Percentiles rank a stretch among this genome's conserved stretches.
Evolutionary conservation across 2,329 filamentous ascomycete species (phyloP).

Genomic region (Ophiobolus disseminans): DNA sequence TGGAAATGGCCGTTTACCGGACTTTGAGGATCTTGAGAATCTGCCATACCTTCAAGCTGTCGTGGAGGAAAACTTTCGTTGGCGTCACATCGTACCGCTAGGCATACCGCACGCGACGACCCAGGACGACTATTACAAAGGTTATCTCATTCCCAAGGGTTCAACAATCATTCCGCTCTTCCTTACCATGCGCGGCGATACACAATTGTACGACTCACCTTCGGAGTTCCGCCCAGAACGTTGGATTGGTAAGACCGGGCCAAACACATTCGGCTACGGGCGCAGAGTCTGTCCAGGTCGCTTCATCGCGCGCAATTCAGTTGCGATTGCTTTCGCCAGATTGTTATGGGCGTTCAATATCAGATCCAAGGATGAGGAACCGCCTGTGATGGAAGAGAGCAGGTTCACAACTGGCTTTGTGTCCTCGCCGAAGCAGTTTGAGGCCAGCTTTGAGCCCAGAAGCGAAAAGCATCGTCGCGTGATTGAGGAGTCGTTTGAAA

Average conservation of each 20-base stretch:
- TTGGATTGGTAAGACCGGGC: constrained; percentile 32
- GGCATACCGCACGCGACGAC: constrained; percentile 55
- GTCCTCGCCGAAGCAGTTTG: constrained; percentile 30
- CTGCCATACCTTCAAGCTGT: constrained; percentile 39
- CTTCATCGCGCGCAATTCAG: constrained; percentile 40
- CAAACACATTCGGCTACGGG: constrained; percentile 58
- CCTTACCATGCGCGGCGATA: constrained; percentile 43
- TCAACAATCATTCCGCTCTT: constrained; percentile 43
- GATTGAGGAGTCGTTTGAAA: constrained; percentile 28
- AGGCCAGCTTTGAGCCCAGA: constrained; percentile 34
- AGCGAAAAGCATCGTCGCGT: constrained; percentile 21
- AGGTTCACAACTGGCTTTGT: constrained; percentile 30
- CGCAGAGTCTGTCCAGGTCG: constrained; percentile 54
- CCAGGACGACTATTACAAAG: constrained; percentile 56
- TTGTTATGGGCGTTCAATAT: constrained; percentile 62
- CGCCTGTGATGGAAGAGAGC: constrained; percentile 30
- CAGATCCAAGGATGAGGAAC: no score
- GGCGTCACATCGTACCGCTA: constrained; percentile 47
- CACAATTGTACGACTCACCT: constrained; percentile 36
- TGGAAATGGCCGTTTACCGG: constrained; percentile 22
- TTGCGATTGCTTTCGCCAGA: constrained; percentile 58
- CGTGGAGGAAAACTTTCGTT: constrained; percentile 40
- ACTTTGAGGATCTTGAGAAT: constrained; percentile 26
- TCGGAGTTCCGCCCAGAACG: constrained; percentile 46
- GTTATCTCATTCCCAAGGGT: constrained; percentile 57